These are phyloP conservation scores for Diaporthe nobilis DNA, from an alignment of 2,329 filamentous ascomycete genomes.

Conservation along the genomic window DNA sequence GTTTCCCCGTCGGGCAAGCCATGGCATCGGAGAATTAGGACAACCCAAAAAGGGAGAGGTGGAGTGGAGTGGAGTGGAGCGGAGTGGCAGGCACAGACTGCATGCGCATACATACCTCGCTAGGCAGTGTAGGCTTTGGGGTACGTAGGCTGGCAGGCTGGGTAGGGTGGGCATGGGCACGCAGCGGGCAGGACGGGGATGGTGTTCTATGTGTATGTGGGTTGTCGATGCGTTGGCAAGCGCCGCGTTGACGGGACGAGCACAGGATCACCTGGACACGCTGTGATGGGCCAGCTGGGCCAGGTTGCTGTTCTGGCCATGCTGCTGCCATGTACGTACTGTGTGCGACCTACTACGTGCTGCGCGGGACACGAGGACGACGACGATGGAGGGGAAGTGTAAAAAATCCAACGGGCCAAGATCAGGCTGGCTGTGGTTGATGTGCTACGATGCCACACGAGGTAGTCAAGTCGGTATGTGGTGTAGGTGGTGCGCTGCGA, in stretches of 20 bases:
- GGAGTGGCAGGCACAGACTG: constrained; percentile 15
- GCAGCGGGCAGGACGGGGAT: background rate
- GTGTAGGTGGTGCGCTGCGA: background rate
- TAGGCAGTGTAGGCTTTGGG: background rate
- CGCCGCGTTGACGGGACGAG: constrained; percentile 29
- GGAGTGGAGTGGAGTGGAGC: constrained; percentile 27
- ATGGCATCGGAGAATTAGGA: constrained; percentile 32
- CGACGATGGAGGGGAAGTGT: background rate
- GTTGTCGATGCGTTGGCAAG: constrained; percentile 37
- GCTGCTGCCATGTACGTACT: background rate
- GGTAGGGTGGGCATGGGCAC: background rate
- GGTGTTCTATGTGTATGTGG: constrained; percentile 18
- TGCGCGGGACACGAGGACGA: constrained; percentile 1
- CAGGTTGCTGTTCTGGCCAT: background rate
- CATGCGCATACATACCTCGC: background rate
- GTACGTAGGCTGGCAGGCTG: background rate
- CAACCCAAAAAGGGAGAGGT: constrained; percentile 19
- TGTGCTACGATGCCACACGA: constrained; percentile 19
- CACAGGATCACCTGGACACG: constrained; percentile 31
- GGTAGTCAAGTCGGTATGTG: background rate
- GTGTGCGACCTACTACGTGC: background rate
- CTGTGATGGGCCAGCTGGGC: constrained; percentile 9
- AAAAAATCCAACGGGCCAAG: constrained; percentile 11
- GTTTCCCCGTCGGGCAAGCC: constrained; percentile 32
- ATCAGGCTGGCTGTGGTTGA: constrained; percentile 2